These are phyloP conservation scores for Penicillium griseofulvum DNA, from an alignment of 2,329 filamentous ascomycete species.

Conservation along the genomic window DNA sequence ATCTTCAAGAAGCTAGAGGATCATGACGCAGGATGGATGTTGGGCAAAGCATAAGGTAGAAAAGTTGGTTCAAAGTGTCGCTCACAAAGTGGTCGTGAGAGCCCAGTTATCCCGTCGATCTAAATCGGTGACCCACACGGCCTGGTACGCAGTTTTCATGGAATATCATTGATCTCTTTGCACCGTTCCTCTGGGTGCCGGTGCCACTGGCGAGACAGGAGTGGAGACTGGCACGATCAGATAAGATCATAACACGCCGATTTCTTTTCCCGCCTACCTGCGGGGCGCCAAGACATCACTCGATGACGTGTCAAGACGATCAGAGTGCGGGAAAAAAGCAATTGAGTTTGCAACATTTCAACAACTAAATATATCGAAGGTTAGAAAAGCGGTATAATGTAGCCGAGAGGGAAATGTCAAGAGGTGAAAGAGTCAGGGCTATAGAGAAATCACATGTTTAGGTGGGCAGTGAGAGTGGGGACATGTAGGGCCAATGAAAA, in stretches of 20 bases:
- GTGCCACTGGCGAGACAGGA: slow-evolving; percentile 3
- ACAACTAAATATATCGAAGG: neutral
- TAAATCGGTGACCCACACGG: slow-evolving; percentile 6
- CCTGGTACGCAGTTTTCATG: neutral
- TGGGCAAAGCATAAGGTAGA: neutral
- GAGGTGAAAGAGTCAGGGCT: neutral
- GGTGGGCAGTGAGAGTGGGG: neutral
- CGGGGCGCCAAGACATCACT: slow-evolving; percentile 5
- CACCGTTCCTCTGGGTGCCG: slow-evolving; percentile 10
- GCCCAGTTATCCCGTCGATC: slow-evolving; percentile 1
- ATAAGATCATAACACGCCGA: slow-evolving; percentile 22
- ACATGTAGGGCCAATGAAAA: neutral
- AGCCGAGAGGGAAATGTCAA: neutral
- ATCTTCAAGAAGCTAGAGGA: neutral
- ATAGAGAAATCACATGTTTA: slow-evolving; percentile 4
- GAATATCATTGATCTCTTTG: neutral
- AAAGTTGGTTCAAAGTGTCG: neutral
- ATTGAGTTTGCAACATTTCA: neutral
- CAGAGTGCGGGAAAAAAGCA: neutral
- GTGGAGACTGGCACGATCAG: slow-evolving; percentile 24
- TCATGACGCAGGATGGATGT: neutral
- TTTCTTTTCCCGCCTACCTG: neutral
- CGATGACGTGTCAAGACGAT: slow-evolving; percentile 4
- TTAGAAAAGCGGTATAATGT: neutral
- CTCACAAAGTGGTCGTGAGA: neutral